phyloP scores from a whole-genome alignment of 2,329 filamentous ascomycete species.

The Xylaria arbuscula region DNA sequence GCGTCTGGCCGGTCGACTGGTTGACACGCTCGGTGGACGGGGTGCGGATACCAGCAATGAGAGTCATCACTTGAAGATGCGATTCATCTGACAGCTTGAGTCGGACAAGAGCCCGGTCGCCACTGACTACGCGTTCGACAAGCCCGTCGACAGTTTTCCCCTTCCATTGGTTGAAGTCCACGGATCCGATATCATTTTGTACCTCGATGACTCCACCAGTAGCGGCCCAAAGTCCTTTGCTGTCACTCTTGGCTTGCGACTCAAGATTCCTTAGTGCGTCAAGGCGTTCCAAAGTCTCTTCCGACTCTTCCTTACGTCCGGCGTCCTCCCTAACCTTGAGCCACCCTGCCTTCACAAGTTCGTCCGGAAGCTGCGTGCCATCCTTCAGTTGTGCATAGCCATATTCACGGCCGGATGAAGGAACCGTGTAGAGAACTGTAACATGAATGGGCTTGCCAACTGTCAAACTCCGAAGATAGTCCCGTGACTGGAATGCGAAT shows the following conservation, averaged over 20 bases:
- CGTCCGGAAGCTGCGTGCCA: slow-evolving; percentile 81
- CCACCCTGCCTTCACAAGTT: slow-evolving; percentile 89
- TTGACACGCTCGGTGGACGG: slow-evolving; percentile 90
- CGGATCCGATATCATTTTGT: slow-evolving; percentile 81
- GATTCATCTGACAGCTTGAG: slow-evolving; percentile 83
- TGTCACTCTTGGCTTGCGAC: slow-evolving; percentile 78
- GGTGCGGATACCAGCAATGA: slow-evolving; percentile 88
- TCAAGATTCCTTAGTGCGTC: slow-evolving; percentile 83
- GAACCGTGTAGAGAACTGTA: slow-evolving; percentile 86
- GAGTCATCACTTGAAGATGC: slow-evolving; percentile 88
- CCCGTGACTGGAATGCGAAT: slow-evolving; percentile 93
- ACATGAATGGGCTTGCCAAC: slow-evolving; percentile 91
- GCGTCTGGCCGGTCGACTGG: slow-evolving; percentile 75
- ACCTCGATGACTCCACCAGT: slow-evolving; percentile 76
- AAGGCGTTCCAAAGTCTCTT: slow-evolving; percentile 76
- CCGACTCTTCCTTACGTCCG: slow-evolving; percentile 87
- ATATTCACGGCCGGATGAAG: slow-evolving; percentile 87
- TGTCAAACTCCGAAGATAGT: slow-evolving; percentile 84
- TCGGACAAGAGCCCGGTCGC: slow-evolving; percentile 88
- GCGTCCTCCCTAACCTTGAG: slow-evolving; percentile 94
- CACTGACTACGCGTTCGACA: slow-evolving; percentile 90
- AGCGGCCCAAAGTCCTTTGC: slow-evolving; percentile 83
- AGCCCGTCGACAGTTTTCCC: slow-evolving; percentile 85
- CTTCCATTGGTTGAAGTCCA: slow-evolving; percentile 86
- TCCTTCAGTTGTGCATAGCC: slow-evolving; percentile 81